Percentiles rank a stretch among this genome's conserved stretches.
phyloP scores from a whole-genome alignment of 768 basidiomycete genomes.

The Leccinum rimulosum region DNA sequence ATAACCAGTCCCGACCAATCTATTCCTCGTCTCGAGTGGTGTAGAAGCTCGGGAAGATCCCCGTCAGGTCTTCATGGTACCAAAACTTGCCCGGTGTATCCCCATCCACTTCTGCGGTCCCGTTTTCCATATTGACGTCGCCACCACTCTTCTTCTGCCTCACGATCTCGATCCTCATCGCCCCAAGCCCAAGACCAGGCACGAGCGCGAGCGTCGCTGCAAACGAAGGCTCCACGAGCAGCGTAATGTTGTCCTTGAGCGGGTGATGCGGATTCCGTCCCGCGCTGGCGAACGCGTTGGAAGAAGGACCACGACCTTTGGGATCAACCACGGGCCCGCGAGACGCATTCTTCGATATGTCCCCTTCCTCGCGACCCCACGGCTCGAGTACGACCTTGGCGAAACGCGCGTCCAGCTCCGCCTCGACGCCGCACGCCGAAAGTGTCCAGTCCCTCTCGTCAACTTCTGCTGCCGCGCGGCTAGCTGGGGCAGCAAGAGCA shows the following conservation, averaged over 20 bases:
- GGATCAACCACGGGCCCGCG: constrained; percentile 36
- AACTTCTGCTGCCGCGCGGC: constrained; percentile 7
- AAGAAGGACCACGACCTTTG: constrained; percentile 2
- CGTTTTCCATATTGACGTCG: background rate
- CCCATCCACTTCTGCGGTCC: constrained; percentile 5
- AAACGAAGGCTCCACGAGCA: constrained; percentile 49
- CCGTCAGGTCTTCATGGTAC: constrained; percentile 58
- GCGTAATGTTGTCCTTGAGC: constrained; percentile 53
- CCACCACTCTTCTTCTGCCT: constrained; percentile 29
- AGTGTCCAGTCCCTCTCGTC: constrained; percentile 11
- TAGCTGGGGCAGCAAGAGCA: background rate
- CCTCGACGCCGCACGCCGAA: constrained; percentile 39
- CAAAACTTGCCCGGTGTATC: constrained; percentile 37
- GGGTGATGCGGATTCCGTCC: constrained; percentile 44
- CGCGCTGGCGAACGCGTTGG: background rate
- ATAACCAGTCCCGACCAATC: background rate
- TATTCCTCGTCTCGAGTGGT: constrained; percentile 22
- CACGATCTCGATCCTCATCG: constrained; percentile 67
- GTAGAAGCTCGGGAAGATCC: constrained; percentile 55
- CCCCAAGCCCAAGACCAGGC: constrained; percentile 59
- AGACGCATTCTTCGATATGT: constrained; percentile 34
- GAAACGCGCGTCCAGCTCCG: constrained; percentile 44
- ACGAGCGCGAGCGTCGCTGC: constrained; percentile 38
- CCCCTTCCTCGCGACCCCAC: constrained; percentile 46
- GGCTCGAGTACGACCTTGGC: constrained; percentile 53